Evolutionary conservation across 352 stramenopile genomes (phyloP).

Genomic region (Phytophthora ramorum): DNA sequence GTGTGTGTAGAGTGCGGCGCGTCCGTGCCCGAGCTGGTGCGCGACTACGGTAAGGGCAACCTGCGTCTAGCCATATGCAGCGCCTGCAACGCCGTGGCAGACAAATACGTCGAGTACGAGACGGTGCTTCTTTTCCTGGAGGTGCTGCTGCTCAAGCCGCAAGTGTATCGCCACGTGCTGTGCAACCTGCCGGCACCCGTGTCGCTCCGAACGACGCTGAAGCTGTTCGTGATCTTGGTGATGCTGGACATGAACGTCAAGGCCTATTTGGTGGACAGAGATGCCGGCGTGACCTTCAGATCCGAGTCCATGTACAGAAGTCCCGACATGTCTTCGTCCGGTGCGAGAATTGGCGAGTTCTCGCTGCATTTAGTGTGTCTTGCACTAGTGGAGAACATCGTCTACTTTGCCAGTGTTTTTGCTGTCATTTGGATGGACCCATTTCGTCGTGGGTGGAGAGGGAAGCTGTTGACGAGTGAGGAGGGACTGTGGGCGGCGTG

Average conservation of each 20-base stretch:
- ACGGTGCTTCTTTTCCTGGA: slow-evolving; percentile 87
- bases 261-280: slow-evolving; percentile 78
- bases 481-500: slow-evolving; percentile 17
- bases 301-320: slow-evolving; percentile 64
- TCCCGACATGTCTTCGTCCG: slow-evolving; percentile 44
- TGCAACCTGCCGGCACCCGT: slow-evolving; percentile 74
- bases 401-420: slow-evolving; percentile 64
- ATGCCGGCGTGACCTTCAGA: slow-evolving; percentile 63
- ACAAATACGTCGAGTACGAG: slow-evolving; percentile 92
- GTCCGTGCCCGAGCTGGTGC: slow-evolving; percentile 65
- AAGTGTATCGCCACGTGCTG: slow-evolving; percentile 88
- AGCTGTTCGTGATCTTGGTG: slow-evolving; percentile 79
- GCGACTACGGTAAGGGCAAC: slow-evolving; percentile 89
- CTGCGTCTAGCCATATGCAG: slow-evolving; percentile 78
- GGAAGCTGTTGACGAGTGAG: slow-evolving; percentile 30
- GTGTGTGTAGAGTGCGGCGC: slow-evolving; percentile 86
- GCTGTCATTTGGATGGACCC: slow-evolving; percentile 58
- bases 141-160: slow-evolving; percentile 83
- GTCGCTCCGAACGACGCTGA: slow-evolving; percentile 57
- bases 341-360: slow-evolving; percentile 74
- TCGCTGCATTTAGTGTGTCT: slow-evolving; percentile 80
- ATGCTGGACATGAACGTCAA: slow-evolving; percentile 91
- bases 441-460: slow-evolving; percentile 58
- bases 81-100: slow-evolving; percentile 72
- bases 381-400: slow-evolving; percentile 74